These are phyloP conservation scores for Mitragyna speciosa DNA, from an alignment of 257 asterid genomes.

Conservation along the genomic window DNA sequence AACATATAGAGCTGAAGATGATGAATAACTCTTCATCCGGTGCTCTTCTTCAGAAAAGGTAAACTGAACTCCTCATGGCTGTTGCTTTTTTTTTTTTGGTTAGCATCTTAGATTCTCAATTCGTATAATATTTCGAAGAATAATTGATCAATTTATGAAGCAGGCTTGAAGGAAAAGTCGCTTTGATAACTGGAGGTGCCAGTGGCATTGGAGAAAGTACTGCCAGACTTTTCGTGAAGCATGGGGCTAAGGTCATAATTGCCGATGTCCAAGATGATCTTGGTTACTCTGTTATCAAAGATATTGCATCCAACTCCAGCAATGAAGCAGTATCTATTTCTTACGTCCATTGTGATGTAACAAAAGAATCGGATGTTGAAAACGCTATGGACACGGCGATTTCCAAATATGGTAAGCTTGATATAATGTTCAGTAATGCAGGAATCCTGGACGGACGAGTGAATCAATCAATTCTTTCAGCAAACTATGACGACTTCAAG, in stretches of 20 bases:
- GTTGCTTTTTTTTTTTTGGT: too few species aligned
- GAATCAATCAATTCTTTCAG: neutral
- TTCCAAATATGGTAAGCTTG: slow-evolving; percentile 26
- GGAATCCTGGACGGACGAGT: slow-evolving; percentile 11
- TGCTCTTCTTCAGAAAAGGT: neutral
- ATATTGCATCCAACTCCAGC: neutral
- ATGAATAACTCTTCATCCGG: neutral
- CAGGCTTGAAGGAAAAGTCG: slow-evolving; percentile 23
- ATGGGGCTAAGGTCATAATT: slow-evolving; percentile 27
- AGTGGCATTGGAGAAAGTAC: slow-evolving; percentile 25
- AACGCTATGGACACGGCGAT: slow-evolving; percentile 20
- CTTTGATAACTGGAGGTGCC: slow-evolving; percentile 29
- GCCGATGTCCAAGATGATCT: slow-evolving; percentile 26
- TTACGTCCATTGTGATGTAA: slow-evolving; percentile 22
- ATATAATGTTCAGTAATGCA: slow-evolving; percentile 35
- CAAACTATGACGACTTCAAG: slow-evolving; percentile 14
- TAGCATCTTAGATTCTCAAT: too few species aligned
- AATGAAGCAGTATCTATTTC: neutral
- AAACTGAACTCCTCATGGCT: neutral
- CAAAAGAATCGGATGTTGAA: slow-evolving; percentile 17
- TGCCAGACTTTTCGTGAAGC: slow-evolving; percentile 11
- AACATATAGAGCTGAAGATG: neutral
- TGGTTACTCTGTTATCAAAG: neutral
- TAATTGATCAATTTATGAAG: too few species aligned
- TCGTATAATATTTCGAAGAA: too few species aligned